These are phyloP conservation scores for Nakaseomyces nivariensis DNA, from an alignment of 1,139 yeast genomes.

Conservation along the genomic window DNA sequence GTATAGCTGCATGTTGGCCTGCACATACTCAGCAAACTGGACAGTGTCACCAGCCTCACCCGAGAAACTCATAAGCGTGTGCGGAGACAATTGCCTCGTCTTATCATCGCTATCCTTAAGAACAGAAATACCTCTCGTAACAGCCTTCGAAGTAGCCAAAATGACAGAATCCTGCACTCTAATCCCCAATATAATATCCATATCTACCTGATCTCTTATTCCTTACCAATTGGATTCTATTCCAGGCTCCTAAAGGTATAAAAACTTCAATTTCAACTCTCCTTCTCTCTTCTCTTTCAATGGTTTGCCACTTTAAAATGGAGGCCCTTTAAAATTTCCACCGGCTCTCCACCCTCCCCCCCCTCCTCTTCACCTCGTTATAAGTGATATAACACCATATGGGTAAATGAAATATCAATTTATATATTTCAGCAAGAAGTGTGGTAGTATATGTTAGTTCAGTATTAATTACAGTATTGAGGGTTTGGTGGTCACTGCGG, in stretches of 20 bases:
- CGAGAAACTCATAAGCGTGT: conserved; percentile 76
- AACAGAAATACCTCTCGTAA: conserved; percentile 86
- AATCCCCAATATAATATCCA: conserved; percentile 89
- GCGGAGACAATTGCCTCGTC: conserved; percentile 67
- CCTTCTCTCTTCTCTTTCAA: background rate
- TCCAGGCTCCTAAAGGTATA: background rate
- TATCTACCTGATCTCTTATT: conserved; percentile 2
- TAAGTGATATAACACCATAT: too few species aligned
- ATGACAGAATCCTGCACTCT: conserved; percentile 72
- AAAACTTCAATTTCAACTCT: background rate
- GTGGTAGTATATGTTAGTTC: too few species aligned
- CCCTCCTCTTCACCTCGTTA: too few species aligned
- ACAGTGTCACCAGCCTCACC: conserved; percentile 98
- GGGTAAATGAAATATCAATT: too few species aligned
- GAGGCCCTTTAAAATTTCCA: background rate
- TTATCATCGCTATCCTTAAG: conserved; percentile 82
- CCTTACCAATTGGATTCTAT: background rate
- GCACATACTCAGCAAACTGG: conserved; percentile 90
- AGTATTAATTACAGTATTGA: too few species aligned
- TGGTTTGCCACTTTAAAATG: conserved; percentile 4
- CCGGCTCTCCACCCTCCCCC: too few species aligned
- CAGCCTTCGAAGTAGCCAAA: conserved; percentile 87
- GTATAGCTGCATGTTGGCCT: conserved; percentile 83
- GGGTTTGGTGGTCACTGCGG: too few species aligned
- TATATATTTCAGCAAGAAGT: too few species aligned